Base-by-base conservation (phyloP, 148 eudicot genomes). In the Rhododendron ferrugineum region DNA sequence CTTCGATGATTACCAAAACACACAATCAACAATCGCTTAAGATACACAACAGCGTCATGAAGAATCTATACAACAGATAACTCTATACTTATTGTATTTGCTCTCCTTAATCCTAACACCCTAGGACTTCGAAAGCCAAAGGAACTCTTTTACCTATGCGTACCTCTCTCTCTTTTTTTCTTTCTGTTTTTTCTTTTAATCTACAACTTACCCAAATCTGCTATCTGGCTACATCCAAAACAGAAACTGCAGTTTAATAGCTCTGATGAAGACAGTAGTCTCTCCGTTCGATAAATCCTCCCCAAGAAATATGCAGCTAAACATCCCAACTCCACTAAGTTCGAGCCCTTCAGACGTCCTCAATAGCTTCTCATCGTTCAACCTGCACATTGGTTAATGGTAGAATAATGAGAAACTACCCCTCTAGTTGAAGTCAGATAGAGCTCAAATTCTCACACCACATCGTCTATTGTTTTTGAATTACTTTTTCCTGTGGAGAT, bases 41-140 rank as follows among this genome's bases (percentile, higher is more conserved):
- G 52, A 70, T 84, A 44, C 46, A 52, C 34, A 52, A 32, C 14
- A 74, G 36, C 26, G 10, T 18, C 42, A 3, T 4, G 26, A 30
- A 68, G 40, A 83, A 83, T 46, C 42, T 83, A 70, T 54, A 84
- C 70, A 32, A 7, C n/a, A 50, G 52, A 75, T 11, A 75, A 34
- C 85, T 50, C n/a, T 74, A 49, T n/a, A 84, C 18, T 50, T 23
- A 26, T 7, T 83, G 22, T 32, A 32, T 36, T 11, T 74, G 9
- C 56, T 6, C 16, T 14, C 80, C 80, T 52, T 62, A 73, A 72
- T 52, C 44, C 80, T 23, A 77, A 52, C 80, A 37, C n/a, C 62
- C 85, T 49, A 34, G 74, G 54, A 50, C 47, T 32, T 9, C 14
- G 32, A 22, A 72, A 72, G 22, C 37, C 52, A 28, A 4, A 44